A percentile compares a stretch with the other conserved stretches of the same genome.
Evolutionary conservation across 1,284 basidiomycete genomes (phyloP).

Genomic region (Fomitopsis palustris): DNA sequence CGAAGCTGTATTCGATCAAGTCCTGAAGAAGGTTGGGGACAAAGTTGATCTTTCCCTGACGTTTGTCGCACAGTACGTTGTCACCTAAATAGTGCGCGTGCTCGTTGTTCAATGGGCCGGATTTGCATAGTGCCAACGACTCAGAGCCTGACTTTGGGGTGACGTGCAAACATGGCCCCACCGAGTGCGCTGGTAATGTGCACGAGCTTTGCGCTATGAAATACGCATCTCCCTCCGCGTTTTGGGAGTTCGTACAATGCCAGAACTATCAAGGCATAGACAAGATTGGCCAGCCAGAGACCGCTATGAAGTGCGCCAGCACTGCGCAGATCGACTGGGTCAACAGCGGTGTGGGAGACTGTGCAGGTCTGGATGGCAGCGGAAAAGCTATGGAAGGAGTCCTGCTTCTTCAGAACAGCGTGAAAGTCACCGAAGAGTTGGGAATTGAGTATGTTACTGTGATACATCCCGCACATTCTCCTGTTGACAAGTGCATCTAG

Average conservation of each 20-base stretch:
- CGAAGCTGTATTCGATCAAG: conserved; percentile 74
- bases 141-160: conserved; percentile 69
- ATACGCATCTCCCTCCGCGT: conserved; percentile 46
- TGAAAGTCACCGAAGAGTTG: conserved; percentile 42
- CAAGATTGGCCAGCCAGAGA: conserved; percentile 62
- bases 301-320: conserved; percentile 63
- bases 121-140: conserved; percentile 50
- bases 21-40: conserved; percentile 55
- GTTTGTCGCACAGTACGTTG: conserved; percentile 72
- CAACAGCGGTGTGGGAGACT: conserved; percentile 51
- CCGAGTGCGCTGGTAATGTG: conserved; percentile 85
- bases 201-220: conserved; percentile 78
- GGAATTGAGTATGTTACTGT: conserved; percentile 51
- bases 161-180: conserved; percentile 72
- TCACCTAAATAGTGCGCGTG: neutral
- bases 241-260: conserved; percentile 78
- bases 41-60: conserved; percentile 71
- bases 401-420: conserved; percentile 56
- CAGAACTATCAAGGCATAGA: conserved; percentile 69
- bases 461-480: neutral
- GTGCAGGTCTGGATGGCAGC: conserved; percentile 54
- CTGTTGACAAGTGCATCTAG: conserved; percentile 31
- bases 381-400: conserved; percentile 60
- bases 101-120: neutral
- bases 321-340: conserved; percentile 69